Base-by-base conservation (phyloP, 805 yeast genomes). In the Hanseniaspora clermontiae region DNA sequence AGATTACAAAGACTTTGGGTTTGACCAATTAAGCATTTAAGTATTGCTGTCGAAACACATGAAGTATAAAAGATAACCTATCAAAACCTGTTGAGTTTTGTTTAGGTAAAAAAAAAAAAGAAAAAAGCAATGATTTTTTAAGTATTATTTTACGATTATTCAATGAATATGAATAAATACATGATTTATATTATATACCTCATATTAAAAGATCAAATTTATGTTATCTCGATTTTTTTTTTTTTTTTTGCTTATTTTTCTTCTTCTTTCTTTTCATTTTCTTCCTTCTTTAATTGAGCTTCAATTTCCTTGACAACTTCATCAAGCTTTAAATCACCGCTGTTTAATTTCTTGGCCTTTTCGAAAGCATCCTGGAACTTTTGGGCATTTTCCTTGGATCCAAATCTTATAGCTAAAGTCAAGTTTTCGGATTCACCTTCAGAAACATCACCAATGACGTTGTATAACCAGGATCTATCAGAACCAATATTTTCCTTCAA, bases 391-490 rank as follows among this genome's bases (percentile, higher is more conserved):
- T 86, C 95, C 73, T 86, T 85, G 74, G 77, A 80, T 62, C 91
- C 93, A 67, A 93, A 93, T 73, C 98, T 84, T 64, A 93, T 90
- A 60, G 98, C 98, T 72, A 93, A 81, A 55, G 97, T 91, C 73
- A 83, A 88, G 49, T 96, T 96, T 75, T 90, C 96, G 49, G 97
- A 87, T 67, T 78, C 89, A 63, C 97, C 97, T 70, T 93, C 98
- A 55, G 96, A 83, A 56, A 90, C 80, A 70, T 91, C 98, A 43
- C 95, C 96, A 52, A 96, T 83, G 60, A 89, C 96, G 54, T 82
- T 80, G 75, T 93, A 93, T 61, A 93, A 97, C 98, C 98, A 93
- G 38, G 96, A 88, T 77, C 96, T 85, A 71, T 93, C 98, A 59
- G 93, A 83, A 51, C 98, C 97, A 62, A 93, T 90, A 69, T 93